Percentiles rank a stretch among this genome's conserved stretches.
These are phyloP conservation scores for Pythium insidiosum DNA, from an alignment of 352 stramenopile species.

Conservation along the genomic window DNA sequence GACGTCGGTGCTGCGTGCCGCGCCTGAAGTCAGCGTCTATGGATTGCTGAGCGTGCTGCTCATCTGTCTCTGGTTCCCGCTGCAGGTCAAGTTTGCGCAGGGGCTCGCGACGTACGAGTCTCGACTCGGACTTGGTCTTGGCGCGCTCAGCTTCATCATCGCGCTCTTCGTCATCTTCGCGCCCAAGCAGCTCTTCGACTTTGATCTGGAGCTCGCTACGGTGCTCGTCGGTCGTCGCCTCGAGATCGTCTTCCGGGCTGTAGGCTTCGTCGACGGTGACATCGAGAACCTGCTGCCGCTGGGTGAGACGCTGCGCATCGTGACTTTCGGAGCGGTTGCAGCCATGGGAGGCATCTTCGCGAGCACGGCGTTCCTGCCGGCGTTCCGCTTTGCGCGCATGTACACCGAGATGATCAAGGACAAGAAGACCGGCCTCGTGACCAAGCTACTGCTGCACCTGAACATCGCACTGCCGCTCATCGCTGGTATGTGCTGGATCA, in stretches of 20 bases:
- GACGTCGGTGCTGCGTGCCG: too few species aligned
- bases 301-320: conserved; percentile 6
- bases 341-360: conserved; percentile 45
- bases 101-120: conserved; percentile 51
- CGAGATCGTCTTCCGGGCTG: conserved; percentile 38
- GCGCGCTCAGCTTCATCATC: conserved; percentile 42
- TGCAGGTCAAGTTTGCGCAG: conserved; percentile 68
- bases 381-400: conserved; percentile 73
- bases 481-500: conserved; percentile 43
- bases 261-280: conserved; percentile 57
- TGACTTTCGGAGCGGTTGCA: conserved; percentile 27
- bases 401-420: conserved; percentile 63
- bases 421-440: conserved; percentile 14
- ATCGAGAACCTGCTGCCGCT: conserved; percentile 30
- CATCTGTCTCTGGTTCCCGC: conserved; percentile 62
- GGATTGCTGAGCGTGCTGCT: conserved; percentile 54
- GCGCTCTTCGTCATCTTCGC: conserved; percentile 56
- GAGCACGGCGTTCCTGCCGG: conserved; percentile 56
- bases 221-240: conserved; percentile 25
- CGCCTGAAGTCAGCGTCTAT: conserved; percentile 53
- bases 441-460: conserved; percentile 53
- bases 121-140: conserved; percentile 41
- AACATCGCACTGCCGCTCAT: conserved; percentile 67
- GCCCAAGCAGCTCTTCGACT: conserved; percentile 51
- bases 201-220: conserved; percentile 49